Evolutionary conservation across 2,329 filamentous ascomycete species (phyloP).

Genomic region (Alternaria sp.): DNA sequence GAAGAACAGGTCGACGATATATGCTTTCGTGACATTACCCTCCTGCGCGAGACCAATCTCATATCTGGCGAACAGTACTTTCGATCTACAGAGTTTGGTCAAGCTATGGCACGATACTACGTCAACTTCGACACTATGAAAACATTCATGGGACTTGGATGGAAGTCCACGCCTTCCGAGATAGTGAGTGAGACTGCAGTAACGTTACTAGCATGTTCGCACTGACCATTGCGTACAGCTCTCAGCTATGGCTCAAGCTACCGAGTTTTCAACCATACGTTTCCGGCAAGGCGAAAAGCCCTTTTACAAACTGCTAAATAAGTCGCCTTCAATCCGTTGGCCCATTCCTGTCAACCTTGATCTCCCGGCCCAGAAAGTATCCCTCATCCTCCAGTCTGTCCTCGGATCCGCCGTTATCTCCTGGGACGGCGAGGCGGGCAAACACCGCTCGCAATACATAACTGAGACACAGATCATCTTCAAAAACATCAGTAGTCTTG

Average conservation of each 20-base stretch:
- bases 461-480: slow-evolving; percentile 72
- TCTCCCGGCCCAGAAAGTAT: slow-evolving; percentile 75
- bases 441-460: slow-evolving; percentile 64
- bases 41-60: slow-evolving; percentile 68
- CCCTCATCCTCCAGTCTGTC: slow-evolving; percentile 77
- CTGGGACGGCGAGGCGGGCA: slow-evolving; percentile 63
- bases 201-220: not conserved
- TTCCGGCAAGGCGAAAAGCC: slow-evolving; percentile 74
- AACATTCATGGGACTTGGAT: slow-evolving; percentile 68
- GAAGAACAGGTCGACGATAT: slow-evolving; percentile 74
- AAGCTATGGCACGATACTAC: slow-evolving; percentile 85
- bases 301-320: slow-evolving; percentile 76
- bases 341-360: slow-evolving; percentile 73
- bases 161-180: slow-evolving; percentile 68
- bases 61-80: slow-evolving; percentile 62
- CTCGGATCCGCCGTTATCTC: slow-evolving; percentile 69
- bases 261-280: slow-evolving; percentile 76
- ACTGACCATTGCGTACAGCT: slow-evolving; percentile 59
- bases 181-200: slow-evolving; percentile 63
- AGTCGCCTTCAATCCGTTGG: slow-evolving; percentile 71
- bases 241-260: slow-evolving; percentile 69
- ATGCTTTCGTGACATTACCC: slow-evolving; percentile 71
- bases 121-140: slow-evolving; percentile 83
- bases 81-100: slow-evolving; percentile 73
- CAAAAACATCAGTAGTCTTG: slow-evolving; percentile 71